These are phyloP conservation scores for Candida germanica DNA, from an alignment of 805 yeast genomes.

Conservation along the genomic window DNA sequence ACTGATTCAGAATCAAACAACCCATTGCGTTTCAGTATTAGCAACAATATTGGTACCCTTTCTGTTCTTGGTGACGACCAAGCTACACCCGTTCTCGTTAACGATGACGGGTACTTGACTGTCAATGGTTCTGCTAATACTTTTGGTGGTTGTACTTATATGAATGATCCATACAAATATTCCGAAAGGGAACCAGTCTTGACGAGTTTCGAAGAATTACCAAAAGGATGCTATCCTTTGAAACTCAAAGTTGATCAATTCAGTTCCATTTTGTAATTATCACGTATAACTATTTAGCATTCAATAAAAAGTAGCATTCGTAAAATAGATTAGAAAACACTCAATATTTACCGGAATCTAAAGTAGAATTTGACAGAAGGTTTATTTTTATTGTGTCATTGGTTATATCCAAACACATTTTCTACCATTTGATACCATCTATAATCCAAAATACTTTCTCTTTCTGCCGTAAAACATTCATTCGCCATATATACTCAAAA, in stretches of 20 bases:
- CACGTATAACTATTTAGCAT: too few species aligned
- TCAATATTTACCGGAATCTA: too few species aligned
- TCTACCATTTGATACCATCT: too few species aligned
- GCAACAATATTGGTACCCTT: background rate
- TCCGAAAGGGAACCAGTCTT: constrained; percentile 12
- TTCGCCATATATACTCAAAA: too few species aligned
- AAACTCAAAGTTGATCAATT: constrained; percentile 5
- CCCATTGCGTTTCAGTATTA: constrained; percentile 3
- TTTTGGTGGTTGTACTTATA: constrained; percentile 25
- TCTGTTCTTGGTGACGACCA: constrained; percentile 5
- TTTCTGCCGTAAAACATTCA: too few species aligned
- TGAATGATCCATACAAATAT: constrained; percentile 27
- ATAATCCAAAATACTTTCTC: too few species aligned
- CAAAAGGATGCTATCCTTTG: constrained; percentile 2
- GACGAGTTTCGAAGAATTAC: background rate
- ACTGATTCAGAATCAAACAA: background rate
- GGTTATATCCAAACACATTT: too few species aligned
- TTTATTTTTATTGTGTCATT: too few species aligned
- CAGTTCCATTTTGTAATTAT: too few species aligned
- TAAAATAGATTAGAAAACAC: too few species aligned
- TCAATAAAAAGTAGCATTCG: too few species aligned
- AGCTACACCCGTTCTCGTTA: constrained; percentile 1
- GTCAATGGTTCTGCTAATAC: constrained; percentile 16
- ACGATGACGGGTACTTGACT: constrained; percentile 14
- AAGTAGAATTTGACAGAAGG: too few species aligned